Conservation (phyloP, 2,329 filamentous ascomycete genomes). For the Colletotrichum sansevieriae region DNA sequence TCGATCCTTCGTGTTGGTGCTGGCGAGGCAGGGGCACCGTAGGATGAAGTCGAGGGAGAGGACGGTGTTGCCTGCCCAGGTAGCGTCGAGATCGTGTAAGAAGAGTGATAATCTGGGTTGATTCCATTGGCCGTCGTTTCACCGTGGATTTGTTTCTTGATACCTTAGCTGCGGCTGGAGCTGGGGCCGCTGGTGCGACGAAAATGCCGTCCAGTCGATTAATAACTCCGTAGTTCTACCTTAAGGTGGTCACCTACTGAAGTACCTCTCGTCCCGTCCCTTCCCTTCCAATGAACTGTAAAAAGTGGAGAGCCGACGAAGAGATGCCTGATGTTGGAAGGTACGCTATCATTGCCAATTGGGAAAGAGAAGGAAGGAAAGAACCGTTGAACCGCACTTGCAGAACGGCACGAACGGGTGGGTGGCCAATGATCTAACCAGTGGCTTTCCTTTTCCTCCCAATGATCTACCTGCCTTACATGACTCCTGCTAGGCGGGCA, state of each 20-base stretch:
- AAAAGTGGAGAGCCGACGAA: constrained; percentile 35
- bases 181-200: not conserved
- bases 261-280: too few relatives aligned
- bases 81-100: constrained; percentile 15
- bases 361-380: not conserved
- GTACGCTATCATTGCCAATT: not conserved
- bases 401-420: too few relatives aligned
- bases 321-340: constrained; percentile 18
- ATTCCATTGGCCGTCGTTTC: constrained; percentile 23
- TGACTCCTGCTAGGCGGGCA: constrained; percentile 12
- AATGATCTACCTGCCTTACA: constrained; percentile 35
- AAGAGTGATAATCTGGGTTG: constrained; percentile 18
- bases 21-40: constrained; percentile 8
- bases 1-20: constrained; percentile 27
- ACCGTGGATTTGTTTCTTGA: constrained; percentile 31
- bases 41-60: not conserved
- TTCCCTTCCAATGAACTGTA: not conserved
- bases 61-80: constrained; percentile 1
- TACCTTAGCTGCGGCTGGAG: not conserved
- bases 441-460: constrained; percentile 18
- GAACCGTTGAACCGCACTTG: not conserved
- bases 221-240: not conserved
- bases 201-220: not conserved
- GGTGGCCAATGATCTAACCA: not conserved
- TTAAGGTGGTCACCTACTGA: not conserved